Percentiles rank a stretch among this genome's conserved stretches.
phyloP scores from a whole-genome alignment of 129 eudicot species.

The Escallonia herrerae region DNA sequence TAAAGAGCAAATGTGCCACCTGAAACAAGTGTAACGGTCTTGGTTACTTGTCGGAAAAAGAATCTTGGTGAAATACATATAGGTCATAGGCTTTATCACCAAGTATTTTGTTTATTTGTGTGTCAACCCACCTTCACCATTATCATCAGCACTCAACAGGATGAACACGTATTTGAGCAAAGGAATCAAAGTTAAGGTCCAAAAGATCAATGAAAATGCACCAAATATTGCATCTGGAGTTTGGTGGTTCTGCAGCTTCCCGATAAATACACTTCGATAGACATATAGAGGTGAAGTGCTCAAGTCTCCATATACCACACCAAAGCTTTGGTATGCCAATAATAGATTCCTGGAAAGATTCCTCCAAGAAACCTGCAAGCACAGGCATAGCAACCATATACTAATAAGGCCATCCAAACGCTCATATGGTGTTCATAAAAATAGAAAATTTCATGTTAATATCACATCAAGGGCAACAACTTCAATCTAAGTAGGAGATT shows the following conservation, averaged over 20 bases:
- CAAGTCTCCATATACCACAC: constrained; percentile 89
- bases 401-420: no score
- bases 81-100: background rate
- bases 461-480: no score
- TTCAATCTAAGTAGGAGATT: no score
- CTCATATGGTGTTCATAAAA: no score
- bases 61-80: constrained; percentile 3
- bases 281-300: constrained; percentile 97
- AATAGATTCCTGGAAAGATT: constrained; percentile 44
- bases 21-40: constrained; percentile 10
- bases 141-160: constrained; percentile 66
- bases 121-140: constrained; percentile 65
- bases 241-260: constrained; percentile 47
- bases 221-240: constrained; percentile 72
- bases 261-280: constrained; percentile 48
- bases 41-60: background rate
- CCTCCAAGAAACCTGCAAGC: constrained; percentile 46
- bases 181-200: constrained; percentile 77
- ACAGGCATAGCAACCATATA: background rate
- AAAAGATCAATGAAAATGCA: constrained; percentile 84
- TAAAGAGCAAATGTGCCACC: constrained; percentile 94
- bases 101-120: background rate
- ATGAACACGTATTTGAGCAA: constrained; percentile 67
- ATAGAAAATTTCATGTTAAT: no score
- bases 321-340: constrained; percentile 93